Evolutionary conservation across 768 basidiomycete species (phyloP).

Genomic region (Tubosaeta sp.): DNA sequence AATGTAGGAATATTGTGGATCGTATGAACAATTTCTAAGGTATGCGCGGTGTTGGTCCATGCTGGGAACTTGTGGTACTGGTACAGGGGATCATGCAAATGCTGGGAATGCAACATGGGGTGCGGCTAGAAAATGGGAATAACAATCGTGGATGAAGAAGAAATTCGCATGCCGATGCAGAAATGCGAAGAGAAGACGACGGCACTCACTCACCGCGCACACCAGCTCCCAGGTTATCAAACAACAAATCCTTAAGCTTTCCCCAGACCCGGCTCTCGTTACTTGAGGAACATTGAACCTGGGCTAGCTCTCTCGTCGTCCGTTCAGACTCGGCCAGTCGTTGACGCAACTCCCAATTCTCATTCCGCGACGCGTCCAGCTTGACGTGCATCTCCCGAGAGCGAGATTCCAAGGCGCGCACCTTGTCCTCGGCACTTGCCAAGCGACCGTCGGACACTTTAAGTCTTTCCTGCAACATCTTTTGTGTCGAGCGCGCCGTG

Average conservation of each 20-base stretch:
- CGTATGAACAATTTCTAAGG: constrained; percentile 17
- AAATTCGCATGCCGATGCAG: constrained; percentile 3
- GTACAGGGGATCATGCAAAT: constrained; percentile 25
- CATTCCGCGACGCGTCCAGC: constrained; percentile 18
- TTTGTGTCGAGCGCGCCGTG: constrained; percentile 10
- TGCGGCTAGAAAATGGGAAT: constrained; percentile 11
- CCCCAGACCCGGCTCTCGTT: constrained; percentile 25
- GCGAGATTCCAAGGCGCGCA: constrained; percentile 18
- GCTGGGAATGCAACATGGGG: constrained; percentile 19
- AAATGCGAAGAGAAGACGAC: background rate
- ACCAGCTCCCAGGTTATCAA: constrained; percentile 21
- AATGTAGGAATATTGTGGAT: constrained; percentile 16
- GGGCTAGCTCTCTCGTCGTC: constrained; percentile 14
- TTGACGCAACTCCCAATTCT: constrained; percentile 21
- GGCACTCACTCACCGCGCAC: constrained; percentile 19
- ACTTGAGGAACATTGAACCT: constrained; percentile 10
- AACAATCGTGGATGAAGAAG: constrained; percentile 1
- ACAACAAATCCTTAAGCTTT: constrained; percentile 27
- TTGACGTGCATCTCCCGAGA: constrained; percentile 16
- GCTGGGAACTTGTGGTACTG: constrained; percentile 13
- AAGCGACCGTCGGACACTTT: constrained; percentile 12
- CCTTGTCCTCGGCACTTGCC: constrained; percentile 11
- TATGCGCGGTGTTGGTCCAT: constrained; percentile 24
- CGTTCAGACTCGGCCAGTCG: constrained; percentile 22
- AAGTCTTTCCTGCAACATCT: constrained; percentile 19